Evolutionary conservation across 345 rosid genomes (phyloP).

Genomic region (Crucihimalaya himalaica): DNA sequence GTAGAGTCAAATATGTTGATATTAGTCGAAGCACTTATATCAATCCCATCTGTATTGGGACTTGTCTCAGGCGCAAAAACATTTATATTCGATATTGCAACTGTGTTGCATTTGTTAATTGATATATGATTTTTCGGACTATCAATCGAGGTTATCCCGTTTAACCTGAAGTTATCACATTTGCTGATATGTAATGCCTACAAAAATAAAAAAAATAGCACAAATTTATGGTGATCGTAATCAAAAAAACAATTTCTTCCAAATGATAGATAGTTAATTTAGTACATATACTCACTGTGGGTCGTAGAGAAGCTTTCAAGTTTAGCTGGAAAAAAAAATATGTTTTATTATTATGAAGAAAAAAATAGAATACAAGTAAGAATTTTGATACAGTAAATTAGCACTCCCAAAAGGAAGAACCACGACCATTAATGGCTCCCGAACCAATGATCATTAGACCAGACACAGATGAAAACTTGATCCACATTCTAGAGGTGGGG

Average conservation of each 20-base stretch:
- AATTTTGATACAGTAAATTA: background rate
- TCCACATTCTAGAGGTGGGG: background rate
- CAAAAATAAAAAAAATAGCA: background rate
- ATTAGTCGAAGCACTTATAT: slow-evolving; percentile 5
- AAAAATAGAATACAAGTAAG: too few species aligned
- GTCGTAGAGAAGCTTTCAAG: slow-evolving; percentile 10
- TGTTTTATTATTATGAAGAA: background rate
- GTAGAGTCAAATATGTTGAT: slow-evolving; percentile 22
- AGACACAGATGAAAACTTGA: background rate
- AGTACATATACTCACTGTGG: slow-evolving; percentile 19
- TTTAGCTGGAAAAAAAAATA: background rate
- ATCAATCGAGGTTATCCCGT: slow-evolving; percentile 21
- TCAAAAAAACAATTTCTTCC: too few species aligned
- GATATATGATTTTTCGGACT: slow-evolving; percentile 29
- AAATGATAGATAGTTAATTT: background rate
- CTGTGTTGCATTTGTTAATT: slow-evolving; percentile 9
- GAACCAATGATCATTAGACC: slow-evolving; percentile 16
- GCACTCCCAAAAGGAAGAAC: slow-evolving; percentile 30
- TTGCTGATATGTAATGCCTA: slow-evolving; percentile 15
- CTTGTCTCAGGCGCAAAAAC: slow-evolving; percentile 20
- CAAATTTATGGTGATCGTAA: background rate
- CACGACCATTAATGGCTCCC: slow-evolving; percentile 27
- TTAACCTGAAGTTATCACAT: slow-evolving; percentile 14
- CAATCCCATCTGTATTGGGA: slow-evolving; percentile 35
- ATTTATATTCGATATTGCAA: slow-evolving; percentile 22